These are phyloP conservation scores for Harringtonia lauricola DNA, from an alignment of 2,329 filamentous ascomycete species.

Conservation along the genomic window DNA sequence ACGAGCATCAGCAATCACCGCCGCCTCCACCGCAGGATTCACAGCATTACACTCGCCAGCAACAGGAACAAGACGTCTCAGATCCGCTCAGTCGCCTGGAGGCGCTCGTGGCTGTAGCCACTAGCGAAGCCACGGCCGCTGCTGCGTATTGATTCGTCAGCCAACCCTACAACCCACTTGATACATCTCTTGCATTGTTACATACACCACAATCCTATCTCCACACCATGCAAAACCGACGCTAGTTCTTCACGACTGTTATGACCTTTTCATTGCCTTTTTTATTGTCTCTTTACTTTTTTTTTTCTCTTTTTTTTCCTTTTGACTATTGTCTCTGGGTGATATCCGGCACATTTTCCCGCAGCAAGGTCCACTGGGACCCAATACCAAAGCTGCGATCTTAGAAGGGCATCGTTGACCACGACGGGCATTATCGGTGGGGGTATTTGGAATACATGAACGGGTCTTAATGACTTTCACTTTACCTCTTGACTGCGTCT, in stretches of 20 bases:
- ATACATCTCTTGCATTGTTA: background rate
- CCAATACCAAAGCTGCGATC: too few species aligned
- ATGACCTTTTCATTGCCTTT: background rate
- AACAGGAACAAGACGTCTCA: background rate
- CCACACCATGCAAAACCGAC: too few species aligned
- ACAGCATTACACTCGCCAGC: constrained; percentile 1
- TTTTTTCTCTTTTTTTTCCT: constrained; percentile 7
- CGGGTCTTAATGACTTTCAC: too few species aligned
- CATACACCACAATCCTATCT: too few species aligned
- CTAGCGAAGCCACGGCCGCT: constrained; percentile 7
- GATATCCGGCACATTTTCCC: background rate
- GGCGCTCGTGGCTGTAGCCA: constrained; percentile 13
- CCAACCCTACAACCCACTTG: too few species aligned
- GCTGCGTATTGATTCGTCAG: constrained; percentile 10
- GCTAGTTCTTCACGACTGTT: background rate
- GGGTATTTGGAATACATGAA: too few species aligned
- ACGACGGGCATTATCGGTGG: too few species aligned
- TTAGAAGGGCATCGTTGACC: too few species aligned
- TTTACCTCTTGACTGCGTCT: too few species aligned
- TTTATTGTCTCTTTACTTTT: constrained; percentile 5
- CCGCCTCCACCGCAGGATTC: background rate
- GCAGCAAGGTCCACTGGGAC: too few species aligned
- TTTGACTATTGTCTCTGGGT: constrained; percentile 3
- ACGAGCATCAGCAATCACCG: constrained; percentile 2
- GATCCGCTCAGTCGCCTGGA: constrained; percentile 9